phyloP scores from a whole-genome alignment of 176 grass and related monocot genomes.

The Eragrostis nindensis region DNA sequence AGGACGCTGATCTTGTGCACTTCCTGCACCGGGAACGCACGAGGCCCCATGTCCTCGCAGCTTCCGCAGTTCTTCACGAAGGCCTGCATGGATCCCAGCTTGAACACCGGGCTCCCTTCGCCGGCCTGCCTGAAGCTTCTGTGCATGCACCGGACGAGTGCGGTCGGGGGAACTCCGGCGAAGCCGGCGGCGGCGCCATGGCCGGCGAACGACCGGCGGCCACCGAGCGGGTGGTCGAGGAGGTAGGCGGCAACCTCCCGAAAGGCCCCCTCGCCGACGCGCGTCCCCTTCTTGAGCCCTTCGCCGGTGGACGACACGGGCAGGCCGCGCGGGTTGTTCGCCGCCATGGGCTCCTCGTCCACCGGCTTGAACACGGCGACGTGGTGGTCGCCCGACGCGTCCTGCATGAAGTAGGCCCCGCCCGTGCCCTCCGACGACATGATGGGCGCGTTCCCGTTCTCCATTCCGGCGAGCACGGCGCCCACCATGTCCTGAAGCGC shows the following conservation, averaged over 20 bases:
- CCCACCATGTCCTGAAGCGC: constrained; percentile 42
- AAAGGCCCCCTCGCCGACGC: constrained; percentile 64
- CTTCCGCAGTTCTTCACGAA: constrained; percentile 66
- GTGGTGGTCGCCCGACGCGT: constrained; percentile 32
- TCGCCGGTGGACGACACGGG: constrained; percentile 58
- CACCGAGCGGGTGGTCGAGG: constrained; percentile 48
- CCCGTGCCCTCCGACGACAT: constrained; percentile 68
- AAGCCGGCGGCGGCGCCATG: constrained; percentile 20
- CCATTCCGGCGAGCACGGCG: constrained; percentile 47
- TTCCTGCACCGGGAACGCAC: constrained; percentile 57
- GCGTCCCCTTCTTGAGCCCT: constrained; percentile 76
- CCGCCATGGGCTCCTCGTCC: constrained; percentile 78
- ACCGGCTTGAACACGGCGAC: constrained; percentile 70
- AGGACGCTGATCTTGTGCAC: constrained; percentile 81
- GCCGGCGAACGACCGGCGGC: too few species aligned
- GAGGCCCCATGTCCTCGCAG: constrained; percentile 75
- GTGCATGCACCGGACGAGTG: constrained; percentile 55
- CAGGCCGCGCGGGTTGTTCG: constrained; percentile 72
- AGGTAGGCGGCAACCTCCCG: constrained; percentile 76
- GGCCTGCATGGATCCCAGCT: constrained; percentile 68
- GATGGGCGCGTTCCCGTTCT: constrained; percentile 49
- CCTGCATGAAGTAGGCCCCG: constrained; percentile 71
- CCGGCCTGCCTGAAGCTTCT: constrained; percentile 22
- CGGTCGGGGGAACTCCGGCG: constrained; percentile 58
- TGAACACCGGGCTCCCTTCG: not conserved